A percentile compares a stretch with the other conserved stretches of the same genome.
Evolutionary conservation across 805 yeast species (phyloP).

Genomic region (Metschnikowia gruessii): DNA sequence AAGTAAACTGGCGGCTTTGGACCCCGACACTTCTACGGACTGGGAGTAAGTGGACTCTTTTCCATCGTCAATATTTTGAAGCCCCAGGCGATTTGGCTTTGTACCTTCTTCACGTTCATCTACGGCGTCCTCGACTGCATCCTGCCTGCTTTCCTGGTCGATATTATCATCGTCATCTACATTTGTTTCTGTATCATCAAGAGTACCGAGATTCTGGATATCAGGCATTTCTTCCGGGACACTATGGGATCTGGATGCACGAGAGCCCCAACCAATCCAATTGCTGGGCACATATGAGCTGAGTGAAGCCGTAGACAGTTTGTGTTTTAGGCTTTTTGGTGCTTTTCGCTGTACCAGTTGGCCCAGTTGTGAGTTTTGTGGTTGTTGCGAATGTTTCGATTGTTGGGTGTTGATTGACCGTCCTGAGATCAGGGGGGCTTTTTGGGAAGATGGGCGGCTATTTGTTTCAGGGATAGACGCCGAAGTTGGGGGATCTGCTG

Average conservation of each 20-base stretch:
- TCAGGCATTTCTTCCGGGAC: conserved; percentile 1
- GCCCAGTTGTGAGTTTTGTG: background rate
- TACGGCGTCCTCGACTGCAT: background rate
- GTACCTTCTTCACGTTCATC: background rate
- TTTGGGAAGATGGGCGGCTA: too few species aligned
- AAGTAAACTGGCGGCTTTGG: too few species aligned
- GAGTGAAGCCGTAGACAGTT: conserved; percentile 25
- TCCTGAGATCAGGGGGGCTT: too few species aligned
- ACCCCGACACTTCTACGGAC: too few species aligned
- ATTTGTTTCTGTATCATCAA: background rate
- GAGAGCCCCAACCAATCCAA: conserved; percentile 31
- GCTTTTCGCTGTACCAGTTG: background rate
- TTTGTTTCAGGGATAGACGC: too few species aligned
- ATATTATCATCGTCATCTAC: background rate
- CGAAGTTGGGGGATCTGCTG: too few species aligned
- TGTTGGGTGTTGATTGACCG: too few species aligned
- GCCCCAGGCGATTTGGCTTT: too few species aligned
- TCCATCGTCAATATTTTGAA: too few species aligned
- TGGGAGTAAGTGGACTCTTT: too few species aligned
- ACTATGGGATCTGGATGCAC: conserved; percentile 11
- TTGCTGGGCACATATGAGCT: conserved; percentile 15
- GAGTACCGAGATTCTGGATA: background rate
- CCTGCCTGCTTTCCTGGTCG: background rate
- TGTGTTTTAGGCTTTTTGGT: conserved; percentile 10
- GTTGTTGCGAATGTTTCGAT: background rate